Base-by-base conservation (phyloP, 2,329 filamentous ascomycete species). In the Talaromyces rugulosus region DNA sequence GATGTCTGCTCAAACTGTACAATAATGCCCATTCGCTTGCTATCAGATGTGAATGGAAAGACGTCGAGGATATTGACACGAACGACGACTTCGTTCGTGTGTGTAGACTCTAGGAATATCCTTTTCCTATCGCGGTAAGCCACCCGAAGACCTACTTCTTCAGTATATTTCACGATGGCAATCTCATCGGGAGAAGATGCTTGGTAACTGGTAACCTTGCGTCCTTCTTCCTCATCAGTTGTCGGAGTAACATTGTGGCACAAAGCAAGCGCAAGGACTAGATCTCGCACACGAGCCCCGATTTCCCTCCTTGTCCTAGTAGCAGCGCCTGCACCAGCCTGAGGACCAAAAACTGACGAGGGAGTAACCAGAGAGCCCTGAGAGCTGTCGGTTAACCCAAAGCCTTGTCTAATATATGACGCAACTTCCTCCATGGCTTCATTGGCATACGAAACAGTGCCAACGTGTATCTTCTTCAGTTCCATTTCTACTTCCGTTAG, bases 211-310 rank as follows among this genome's bases (percentile, higher is more conserved):
- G 90, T 96, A 14, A 91, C 81, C 44, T 84, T 84, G 64, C 88
- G 81, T 0, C 93, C 94, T 66, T 92, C 85, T 69, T 92, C 88
- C 70, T 94, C 90, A 64, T 98, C 94, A 0, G 84, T 87, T 0
- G 91, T 96, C 0, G 95, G 95, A 0, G 95, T 99, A 60, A 99
- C 95, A 68, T 99, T 99, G 76, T 99, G 95, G 70, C 95, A 99
- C 0, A 99, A 82, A 1, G 93, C 94, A 58, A 99, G 83, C 5
- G 95, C 94, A 28, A 99, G 81, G 9, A 99, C 90, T 4, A 99
- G 88, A 76, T 99, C 95, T 60, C 94, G 88, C 14, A 99, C 95
- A 62, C 95, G 87, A 14, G 92, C 89, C 1, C 94, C 93, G 65
- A 99, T 99, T 73, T 99, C 95, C 72, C 96, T 85, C 59, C 95